These are phyloP conservation scores for Phylloporus rhodoxanthus DNA, from an alignment of 768 basidiomycete species.

Conservation along the genomic window DNA sequence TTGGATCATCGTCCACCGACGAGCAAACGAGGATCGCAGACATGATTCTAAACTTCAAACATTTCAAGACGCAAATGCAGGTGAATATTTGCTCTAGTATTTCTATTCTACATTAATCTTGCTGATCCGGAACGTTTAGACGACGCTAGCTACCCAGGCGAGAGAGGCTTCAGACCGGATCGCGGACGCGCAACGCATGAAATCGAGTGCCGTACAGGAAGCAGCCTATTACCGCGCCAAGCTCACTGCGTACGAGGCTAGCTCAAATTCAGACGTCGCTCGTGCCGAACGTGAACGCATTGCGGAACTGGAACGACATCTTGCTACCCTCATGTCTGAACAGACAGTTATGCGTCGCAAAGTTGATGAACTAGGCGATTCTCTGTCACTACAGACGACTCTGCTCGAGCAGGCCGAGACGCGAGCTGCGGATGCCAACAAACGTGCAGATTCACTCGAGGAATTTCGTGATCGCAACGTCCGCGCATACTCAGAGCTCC, in stretches of 20 bases:
- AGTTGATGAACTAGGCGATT: slow-evolving; percentile 64
- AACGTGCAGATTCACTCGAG: slow-evolving; percentile 72
- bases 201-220: slow-evolving; percentile 80
- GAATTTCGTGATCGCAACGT: slow-evolving; percentile 57
- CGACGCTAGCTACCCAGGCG: slow-evolving; percentile 70
- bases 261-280: slow-evolving; percentile 55
- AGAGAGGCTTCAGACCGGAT: slow-evolving; percentile 70
- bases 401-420: slow-evolving; percentile 76
- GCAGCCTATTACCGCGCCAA: slow-evolving; percentile 95
- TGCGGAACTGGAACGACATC: slow-evolving; percentile 64
- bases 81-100: slow-evolving; percentile 38
- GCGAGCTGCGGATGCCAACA: slow-evolving; percentile 64
- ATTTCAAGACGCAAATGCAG: slow-evolving; percentile 82
- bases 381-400: slow-evolving; percentile 70
- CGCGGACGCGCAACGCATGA: slow-evolving; percentile 71
- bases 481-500: slow-evolving; percentile 65
- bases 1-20: slow-evolving; percentile 30
- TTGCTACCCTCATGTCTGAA: slow-evolving; percentile 56
- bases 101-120: background rate
- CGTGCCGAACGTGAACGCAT: slow-evolving; percentile 77
- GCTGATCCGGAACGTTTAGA: slow-evolving; percentile 37
- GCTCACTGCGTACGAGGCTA: slow-evolving; percentile 76
- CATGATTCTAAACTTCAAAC: slow-evolving; percentile 77
- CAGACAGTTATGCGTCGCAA: slow-evolving; percentile 64
- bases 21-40: slow-evolving; percentile 56